Conservation (phyloP, 2,329 filamentous ascomycete species). For the Lithohypha guttulata region DNA sequence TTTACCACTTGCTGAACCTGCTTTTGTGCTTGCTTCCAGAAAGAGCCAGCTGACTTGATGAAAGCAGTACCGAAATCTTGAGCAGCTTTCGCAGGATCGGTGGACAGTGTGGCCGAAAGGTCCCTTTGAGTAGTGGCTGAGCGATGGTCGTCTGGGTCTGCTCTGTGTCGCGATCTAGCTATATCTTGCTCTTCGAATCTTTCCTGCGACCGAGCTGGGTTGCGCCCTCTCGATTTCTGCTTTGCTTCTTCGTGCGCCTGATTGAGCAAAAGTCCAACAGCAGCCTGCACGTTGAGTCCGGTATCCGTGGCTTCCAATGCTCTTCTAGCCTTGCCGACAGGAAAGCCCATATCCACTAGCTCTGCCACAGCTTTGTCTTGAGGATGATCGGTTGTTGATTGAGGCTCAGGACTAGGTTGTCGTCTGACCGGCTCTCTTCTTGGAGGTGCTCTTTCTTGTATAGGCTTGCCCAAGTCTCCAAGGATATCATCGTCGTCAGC, state of each 20-base stretch:
- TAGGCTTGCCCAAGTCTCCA: slow-evolving; percentile 49
- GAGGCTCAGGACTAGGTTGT: slow-evolving; percentile 21
- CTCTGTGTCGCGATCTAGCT: slow-evolving; percentile 17
- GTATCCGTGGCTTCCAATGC: slow-evolving; percentile 72
- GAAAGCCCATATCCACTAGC: slow-evolving; percentile 89
- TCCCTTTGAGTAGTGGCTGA: slow-evolving; percentile 10
- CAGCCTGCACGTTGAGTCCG: slow-evolving; percentile 70
- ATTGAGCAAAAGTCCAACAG: slow-evolving; percentile 80
- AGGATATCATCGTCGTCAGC: slow-evolving; percentile 55
- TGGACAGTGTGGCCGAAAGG: slow-evolving; percentile 23
- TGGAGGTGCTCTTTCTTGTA: slow-evolving; percentile 38
- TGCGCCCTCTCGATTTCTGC: slow-evolving; percentile 45
- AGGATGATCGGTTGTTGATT: slow-evolving; percentile 28
- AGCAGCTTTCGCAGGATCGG: slow-evolving; percentile 68
- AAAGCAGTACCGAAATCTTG: slow-evolving; percentile 71
- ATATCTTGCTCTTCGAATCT: slow-evolving; percentile 20
- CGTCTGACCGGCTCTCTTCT: slow-evolving; percentile 11
- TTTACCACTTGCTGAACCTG: slow-evolving; percentile 84
- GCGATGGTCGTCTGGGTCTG: not conserved
- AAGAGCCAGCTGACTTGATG: slow-evolving; percentile 84
- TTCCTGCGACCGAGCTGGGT: slow-evolving; percentile 12
- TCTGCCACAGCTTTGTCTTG: slow-evolving; percentile 76
- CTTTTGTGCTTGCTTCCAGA: slow-evolving; percentile 93
- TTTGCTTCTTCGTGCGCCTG: slow-evolving; percentile 79
- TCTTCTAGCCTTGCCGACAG: slow-evolving; percentile 66